Percentiles rank a stretch among this genome's conserved stretches.
phyloP scores from a whole-genome alignment of 306 rosid species.

The Coriaria nepalensis region DNA sequence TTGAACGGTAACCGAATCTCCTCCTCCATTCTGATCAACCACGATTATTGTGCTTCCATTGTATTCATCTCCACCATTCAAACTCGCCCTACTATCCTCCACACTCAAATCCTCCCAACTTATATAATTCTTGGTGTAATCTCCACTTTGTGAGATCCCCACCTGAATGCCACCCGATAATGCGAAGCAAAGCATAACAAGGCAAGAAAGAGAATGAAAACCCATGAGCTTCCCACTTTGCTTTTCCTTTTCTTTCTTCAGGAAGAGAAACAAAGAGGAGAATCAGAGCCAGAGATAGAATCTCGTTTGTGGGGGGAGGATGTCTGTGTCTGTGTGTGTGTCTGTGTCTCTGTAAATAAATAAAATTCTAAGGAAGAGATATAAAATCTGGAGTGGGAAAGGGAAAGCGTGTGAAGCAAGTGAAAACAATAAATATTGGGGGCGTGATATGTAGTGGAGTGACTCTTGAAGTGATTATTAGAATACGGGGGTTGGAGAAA shows the following conservation, averaged over 20 bases:
- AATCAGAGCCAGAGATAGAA: too few relatives aligned
- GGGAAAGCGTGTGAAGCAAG: too few relatives aligned
- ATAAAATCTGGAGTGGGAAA: too few relatives aligned
- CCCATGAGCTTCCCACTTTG: neutral
- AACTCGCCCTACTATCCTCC: conserved; percentile 18
- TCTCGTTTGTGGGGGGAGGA: too few relatives aligned
- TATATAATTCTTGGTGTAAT: conserved; percentile 21
- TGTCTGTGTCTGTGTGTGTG: too few relatives aligned
- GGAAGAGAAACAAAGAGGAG: too few relatives aligned
- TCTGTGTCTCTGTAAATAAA: too few relatives aligned
- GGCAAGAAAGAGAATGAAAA: conserved; percentile 7
- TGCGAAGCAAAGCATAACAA: conserved; percentile 11
- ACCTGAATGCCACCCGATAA: conserved; percentile 16
- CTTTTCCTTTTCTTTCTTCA: too few relatives aligned
- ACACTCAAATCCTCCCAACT: conserved; percentile 76
- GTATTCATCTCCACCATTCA: conserved; percentile 8
- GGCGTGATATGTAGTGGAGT: too few relatives aligned
- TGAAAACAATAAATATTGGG: too few relatives aligned
- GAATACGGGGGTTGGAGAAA: neutral
- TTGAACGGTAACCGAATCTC: conserved; percentile 71
- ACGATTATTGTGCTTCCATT: conserved; percentile 26
- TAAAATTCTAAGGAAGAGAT: too few relatives aligned
- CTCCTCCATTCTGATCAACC: conserved; percentile 49
- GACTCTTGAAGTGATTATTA: too few relatives aligned
- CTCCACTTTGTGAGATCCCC: conserved; percentile 19